A percentile compares a stretch with the other conserved stretches of the same genome.
phyloP scores from a whole-genome alignment of 148 eudicot genomes.

The Spergularia bocconei region DNA sequence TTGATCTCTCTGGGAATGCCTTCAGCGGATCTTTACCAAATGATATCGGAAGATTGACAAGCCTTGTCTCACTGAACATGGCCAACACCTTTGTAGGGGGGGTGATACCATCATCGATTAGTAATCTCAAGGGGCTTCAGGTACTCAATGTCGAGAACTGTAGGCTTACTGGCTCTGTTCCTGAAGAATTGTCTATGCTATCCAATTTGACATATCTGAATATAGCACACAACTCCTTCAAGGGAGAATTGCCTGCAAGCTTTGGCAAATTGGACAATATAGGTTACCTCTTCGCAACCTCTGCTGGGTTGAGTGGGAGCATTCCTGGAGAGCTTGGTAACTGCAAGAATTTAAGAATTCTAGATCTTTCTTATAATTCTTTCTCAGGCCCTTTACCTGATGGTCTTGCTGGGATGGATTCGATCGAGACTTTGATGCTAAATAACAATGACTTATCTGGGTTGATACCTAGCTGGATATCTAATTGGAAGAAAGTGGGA shows the following conservation, averaged over 20 bases:
- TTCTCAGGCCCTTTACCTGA: constrained; percentile 70
- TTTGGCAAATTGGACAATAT: constrained; percentile 61
- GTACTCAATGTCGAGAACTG: constrained; percentile 55
- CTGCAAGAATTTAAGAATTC: constrained; percentile 61
- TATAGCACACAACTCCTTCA: constrained; percentile 61
- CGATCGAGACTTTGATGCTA: constrained; percentile 51
- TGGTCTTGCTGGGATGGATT: constrained; percentile 59
- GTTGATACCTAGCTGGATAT: constrained; percentile 66
- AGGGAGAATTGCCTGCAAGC: constrained; percentile 62
- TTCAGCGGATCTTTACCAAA: constrained; percentile 57
- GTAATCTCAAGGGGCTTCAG: constrained; percentile 47
- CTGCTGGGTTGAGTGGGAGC: constrained; percentile 60
- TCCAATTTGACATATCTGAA: constrained; percentile 52
- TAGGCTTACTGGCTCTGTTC: constrained; percentile 58
- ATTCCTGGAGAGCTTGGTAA: constrained; percentile 71
- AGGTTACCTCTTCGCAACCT: constrained; percentile 47
- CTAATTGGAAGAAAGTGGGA: constrained; percentile 61
- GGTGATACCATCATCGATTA: constrained; percentile 52
- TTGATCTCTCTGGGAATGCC: constrained; percentile 68
- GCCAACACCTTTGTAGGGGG: constrained; percentile 45
- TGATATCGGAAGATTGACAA: constrained; percentile 43
- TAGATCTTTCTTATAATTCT: constrained; percentile 64
- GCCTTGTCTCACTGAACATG: constrained; percentile 38
- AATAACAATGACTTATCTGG: constrained; percentile 63
- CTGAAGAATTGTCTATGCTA: constrained; percentile 56